Conservation (phyloP, 202 grass and related monocot species). For the Hordeum pubiflorum region DNA sequence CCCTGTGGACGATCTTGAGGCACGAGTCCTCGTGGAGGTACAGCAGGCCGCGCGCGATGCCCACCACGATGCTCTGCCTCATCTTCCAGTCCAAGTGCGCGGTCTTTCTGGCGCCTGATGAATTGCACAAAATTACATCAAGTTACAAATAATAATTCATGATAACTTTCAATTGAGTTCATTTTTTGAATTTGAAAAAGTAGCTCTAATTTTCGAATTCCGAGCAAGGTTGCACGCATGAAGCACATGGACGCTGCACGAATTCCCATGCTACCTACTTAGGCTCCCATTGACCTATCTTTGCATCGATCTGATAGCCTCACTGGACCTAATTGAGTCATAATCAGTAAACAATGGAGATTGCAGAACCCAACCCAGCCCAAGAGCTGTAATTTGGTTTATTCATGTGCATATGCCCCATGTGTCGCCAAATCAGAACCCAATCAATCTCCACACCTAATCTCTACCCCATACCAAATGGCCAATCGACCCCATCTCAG, state of each 20-base stretch:
- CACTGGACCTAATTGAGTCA: slow-evolving; percentile 8
- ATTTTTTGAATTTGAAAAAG: neutral
- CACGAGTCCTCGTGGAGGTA: slow-evolving; percentile 94
- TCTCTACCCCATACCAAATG: neutral
- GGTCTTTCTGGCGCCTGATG: slow-evolving; percentile 42
- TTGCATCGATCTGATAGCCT: slow-evolving; percentile 13
- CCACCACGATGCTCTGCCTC: slow-evolving; percentile 64
- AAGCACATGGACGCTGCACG: neutral
- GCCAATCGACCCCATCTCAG: no score
- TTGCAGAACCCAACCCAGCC: neutral
- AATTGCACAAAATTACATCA: neutral
- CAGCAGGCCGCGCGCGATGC: slow-evolving; percentile 74
- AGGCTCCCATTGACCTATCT: slow-evolving; percentile 26
- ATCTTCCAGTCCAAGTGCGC: slow-evolving; percentile 67
- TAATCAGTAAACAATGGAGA: slow-evolving; percentile 8
- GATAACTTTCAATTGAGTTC: neutral
- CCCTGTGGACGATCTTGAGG: slow-evolving; percentile 75
- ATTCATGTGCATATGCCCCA: slow-evolving; percentile 23
- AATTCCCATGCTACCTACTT: neutral
- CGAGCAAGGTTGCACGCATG: neutral
- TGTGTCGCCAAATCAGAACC: slow-evolving; percentile 13
- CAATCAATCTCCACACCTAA: neutral
- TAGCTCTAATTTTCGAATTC: neutral
- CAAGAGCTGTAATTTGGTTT: neutral
- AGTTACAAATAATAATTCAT: neutral